These are phyloP conservation scores for Clitoria ternatea DNA, from an alignment of 306 rosid genomes.

Conservation along the genomic window DNA sequence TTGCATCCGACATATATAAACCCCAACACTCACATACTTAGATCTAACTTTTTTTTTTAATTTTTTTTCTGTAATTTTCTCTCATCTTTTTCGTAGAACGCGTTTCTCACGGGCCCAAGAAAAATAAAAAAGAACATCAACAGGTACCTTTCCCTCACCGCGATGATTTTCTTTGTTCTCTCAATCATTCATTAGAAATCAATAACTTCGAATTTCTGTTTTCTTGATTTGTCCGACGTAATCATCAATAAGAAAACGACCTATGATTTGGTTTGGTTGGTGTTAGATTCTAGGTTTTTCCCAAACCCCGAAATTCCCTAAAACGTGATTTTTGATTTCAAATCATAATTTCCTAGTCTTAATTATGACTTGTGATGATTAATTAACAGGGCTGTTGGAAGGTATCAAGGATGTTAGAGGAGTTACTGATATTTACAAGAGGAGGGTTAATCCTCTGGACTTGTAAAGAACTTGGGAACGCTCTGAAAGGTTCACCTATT, in stretches of 20 bases:
- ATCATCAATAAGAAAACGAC: not conserved
- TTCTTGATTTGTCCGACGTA: not conserved
- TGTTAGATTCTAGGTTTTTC: slow-evolving; percentile 3
- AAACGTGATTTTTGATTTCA: not conserved
- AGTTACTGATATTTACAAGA: slow-evolving; percentile 77
- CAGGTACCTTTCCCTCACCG: slow-evolving; percentile 1
- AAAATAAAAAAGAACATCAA: too few relatives aligned
- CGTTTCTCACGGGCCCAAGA: not conserved
- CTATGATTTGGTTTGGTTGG: not conserved
- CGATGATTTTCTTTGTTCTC: not conserved
- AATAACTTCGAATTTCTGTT: not conserved
- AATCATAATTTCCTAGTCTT: not conserved
- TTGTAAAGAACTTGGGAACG: slow-evolving; percentile 79
- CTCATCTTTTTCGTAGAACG: not conserved
- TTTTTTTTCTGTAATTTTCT: not conserved
- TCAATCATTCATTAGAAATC: not conserved
- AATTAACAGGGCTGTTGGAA: slow-evolving; percentile 30
- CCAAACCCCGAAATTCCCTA: not conserved
- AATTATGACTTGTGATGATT: not conserved
- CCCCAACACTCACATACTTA: not conserved
- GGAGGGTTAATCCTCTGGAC: slow-evolving; percentile 94
- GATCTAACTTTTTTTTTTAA: not conserved
- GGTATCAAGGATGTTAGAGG: slow-evolving; percentile 66
- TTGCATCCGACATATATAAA: not conserved
- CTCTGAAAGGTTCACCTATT: slow-evolving; percentile 82